Percentiles rank a stretch among this genome's conserved stretches.
These are phyloP conservation scores for Endocalyx cinctus DNA, from an alignment of 2,329 filamentous ascomycete genomes.

Conservation along the genomic window DNA sequence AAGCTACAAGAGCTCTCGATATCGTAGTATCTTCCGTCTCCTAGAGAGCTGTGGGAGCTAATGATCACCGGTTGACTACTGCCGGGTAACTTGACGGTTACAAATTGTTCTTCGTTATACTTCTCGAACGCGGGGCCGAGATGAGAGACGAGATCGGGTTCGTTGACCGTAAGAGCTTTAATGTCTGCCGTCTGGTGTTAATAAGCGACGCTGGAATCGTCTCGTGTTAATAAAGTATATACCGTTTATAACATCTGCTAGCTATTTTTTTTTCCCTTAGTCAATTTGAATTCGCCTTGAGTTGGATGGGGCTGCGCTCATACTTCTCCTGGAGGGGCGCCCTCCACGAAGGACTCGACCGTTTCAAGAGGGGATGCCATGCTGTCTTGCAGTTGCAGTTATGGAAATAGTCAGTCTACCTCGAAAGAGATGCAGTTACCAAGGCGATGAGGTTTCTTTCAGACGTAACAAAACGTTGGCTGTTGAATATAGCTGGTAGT, in stretches of 20 bases:
- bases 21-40: constrained; percentile 82
- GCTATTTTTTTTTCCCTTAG: too few species aligned
- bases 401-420: too few species aligned
- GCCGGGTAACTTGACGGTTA: constrained; percentile 83
- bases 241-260: constrained; percentile 86
- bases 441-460: too few species aligned
- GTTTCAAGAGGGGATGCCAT: constrained; percentile 48
- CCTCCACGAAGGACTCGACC: constrained; percentile 83
- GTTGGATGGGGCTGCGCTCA: constrained; percentile 11
- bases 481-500: too few species aligned
- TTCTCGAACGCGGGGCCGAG: constrained; percentile 82
- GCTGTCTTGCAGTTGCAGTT: neutral
- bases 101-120: constrained; percentile 95
- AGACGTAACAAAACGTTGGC: too few species aligned
- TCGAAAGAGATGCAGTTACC: too few species aligned
- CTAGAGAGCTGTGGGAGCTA: constrained; percentile 80
- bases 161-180: constrained; percentile 73
- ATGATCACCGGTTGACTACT: constrained; percentile 79
- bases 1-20: constrained; percentile 85
- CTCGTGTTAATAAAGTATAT: too few species aligned
- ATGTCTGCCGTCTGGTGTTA: constrained; percentile 60
- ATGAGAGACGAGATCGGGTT: constrained; percentile 62
- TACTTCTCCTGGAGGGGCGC: constrained; percentile 95
- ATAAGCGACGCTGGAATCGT: too few species aligned
- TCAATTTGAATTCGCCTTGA: too few species aligned